Evolutionary conservation across 208 protist species (phyloP), one percentile per base, ranked within the genome.

Genomic region (Trypanosoma cruzi): DNA sequence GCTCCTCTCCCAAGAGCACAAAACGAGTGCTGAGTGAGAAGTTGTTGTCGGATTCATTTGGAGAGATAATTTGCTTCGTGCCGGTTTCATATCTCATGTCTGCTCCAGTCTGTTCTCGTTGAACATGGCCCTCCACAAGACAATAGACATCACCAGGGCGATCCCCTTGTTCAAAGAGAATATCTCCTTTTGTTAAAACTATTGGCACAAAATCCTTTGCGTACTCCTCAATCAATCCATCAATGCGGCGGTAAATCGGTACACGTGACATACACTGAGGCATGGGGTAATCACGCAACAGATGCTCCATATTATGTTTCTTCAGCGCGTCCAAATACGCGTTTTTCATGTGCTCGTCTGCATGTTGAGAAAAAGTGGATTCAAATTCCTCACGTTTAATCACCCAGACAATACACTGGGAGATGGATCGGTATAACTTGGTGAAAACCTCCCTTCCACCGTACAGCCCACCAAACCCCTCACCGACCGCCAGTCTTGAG

Each of bases 1-100:
- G 84, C 74, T 96, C 92, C 68, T 94, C 92, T 29, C 92, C 92
- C 16, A 96, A 69, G 31, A 96, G 72, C 37, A 90, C 4, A 71
- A 88, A 94, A n/a, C 92, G 91, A 5, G 85, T 86, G 18, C 64
- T 64, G 16, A 80, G 65, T 28, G 73, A 71, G 64, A 91, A 82
- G 13, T 71, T 78, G 46, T 65, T 69, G 26, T 75, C 58, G 59
- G 89, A 85, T 57, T 82, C 75, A 71, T 86, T 93, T 16, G 77
- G 83, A 26, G 77, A 56, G 1, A 94, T 64, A 22, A 85, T 60
- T 68, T 94, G 88, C 26, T 65, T 57, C 22, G 80, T 80, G 16
- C 85, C 77, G 18, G 59, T 66, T 36, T 69, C 68, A 67, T 82
- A 84, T 4, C 73, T 84, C 49, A 71, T 79, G 52, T 84, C 81